These are phyloP conservation scores for Plectosphaerella sp. DNA, from an alignment of 2,329 filamentous ascomycete species.

Conservation along the genomic window DNA sequence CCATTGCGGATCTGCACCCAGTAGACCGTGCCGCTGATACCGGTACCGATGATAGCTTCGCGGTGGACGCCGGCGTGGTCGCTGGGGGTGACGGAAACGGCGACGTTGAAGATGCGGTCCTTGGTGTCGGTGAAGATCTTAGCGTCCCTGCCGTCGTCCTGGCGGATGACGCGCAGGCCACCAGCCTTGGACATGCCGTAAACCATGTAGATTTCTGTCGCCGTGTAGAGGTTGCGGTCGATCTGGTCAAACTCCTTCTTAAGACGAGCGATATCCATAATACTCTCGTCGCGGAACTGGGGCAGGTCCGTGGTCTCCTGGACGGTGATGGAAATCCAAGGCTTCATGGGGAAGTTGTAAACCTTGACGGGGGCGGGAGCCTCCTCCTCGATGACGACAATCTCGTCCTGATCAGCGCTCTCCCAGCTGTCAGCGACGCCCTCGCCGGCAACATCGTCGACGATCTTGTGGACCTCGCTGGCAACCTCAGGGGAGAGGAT, in stretches of 20 bases:
- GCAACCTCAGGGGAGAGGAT: conserved; percentile 46
- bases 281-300: conserved; percentile 69
- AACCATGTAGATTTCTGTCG: conserved; percentile 85
- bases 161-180: conserved; percentile 87
- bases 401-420: conserved; percentile 71
- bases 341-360: conserved; percentile 94
- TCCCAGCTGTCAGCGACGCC: conserved; percentile 85
- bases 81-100: conserved; percentile 66
- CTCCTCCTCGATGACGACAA: conserved; percentile 62
- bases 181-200: conserved; percentile 93
- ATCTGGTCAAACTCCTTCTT: conserved; percentile 99
- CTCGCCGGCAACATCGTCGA: conserved; percentile 53
- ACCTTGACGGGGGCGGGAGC: conserved; percentile 67
- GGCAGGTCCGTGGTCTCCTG: conserved; percentile 53
- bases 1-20: conserved; percentile 79
- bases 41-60: conserved; percentile 86
- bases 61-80: conserved; percentile 54
- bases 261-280: conserved; percentile 88
- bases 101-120: conserved; percentile 92
- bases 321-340: conserved; percentile 87
- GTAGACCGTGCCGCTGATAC: conserved; percentile 94
- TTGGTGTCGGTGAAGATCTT: conserved; percentile 88
- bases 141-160: conserved; percentile 87
- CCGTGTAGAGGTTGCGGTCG: conserved; percentile 86
- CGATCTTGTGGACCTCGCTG: conserved; percentile 41